Evolutionary conservation across 2,329 filamentous ascomycete genomes (phyloP).

Genomic region (Aspergillus oerlinghausenensis): DNA sequence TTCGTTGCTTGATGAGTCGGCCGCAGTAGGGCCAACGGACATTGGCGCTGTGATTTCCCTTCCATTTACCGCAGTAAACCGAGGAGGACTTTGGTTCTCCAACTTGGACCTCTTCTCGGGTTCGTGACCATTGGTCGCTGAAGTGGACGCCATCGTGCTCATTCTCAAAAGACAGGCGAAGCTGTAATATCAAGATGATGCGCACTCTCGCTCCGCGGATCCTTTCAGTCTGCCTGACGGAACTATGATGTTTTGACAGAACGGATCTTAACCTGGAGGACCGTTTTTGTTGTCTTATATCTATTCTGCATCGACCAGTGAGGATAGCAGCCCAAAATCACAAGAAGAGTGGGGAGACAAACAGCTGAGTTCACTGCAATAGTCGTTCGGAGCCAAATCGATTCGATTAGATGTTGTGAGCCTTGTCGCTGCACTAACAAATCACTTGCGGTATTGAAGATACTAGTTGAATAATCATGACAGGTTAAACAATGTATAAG

Average conservation of each 20-base stretch:
- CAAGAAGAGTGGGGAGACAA: neutral
- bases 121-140: slow-evolving; percentile 31
- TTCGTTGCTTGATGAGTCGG: slow-evolving; percentile 15
- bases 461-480: neutral
- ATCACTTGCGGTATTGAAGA: neutral
- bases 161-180: slow-evolving; percentile 17
- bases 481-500: neutral
- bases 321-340: neutral
- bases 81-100: slow-evolving; percentile 38
- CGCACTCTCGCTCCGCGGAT: neutral
- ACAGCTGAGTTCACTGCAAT: neutral
- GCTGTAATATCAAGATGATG: neutral
- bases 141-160: slow-evolving; percentile 33
- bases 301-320: neutral
- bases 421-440: neutral
- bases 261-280: neutral
- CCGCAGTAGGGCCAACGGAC: slow-evolving; percentile 8
- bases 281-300: neutral
- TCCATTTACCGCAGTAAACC: slow-evolving; percentile 45
- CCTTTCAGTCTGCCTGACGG: neutral
- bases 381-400: neutral
- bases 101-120: slow-evolving; percentile 31
- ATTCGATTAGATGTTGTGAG: neutral
- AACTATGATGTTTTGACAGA: neutral
- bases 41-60: slow-evolving; percentile 24